Conservation (phyloP, 768 basidiomycete genomes). For the Lepiota brunneoincarnata region DNA sequence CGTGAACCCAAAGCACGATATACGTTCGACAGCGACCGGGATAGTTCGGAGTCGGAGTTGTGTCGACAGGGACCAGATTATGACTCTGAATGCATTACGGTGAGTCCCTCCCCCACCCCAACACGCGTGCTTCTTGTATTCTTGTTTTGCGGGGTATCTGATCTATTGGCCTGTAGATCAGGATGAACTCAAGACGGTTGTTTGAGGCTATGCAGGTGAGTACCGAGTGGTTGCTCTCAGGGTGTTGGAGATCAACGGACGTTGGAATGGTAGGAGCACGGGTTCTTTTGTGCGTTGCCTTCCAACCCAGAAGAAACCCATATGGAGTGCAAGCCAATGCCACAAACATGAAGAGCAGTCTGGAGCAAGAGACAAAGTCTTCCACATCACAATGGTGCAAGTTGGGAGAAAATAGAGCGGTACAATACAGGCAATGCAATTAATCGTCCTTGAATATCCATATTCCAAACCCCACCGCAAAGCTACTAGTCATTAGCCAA, state of each 20-base stretch:
- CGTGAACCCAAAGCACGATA: slow-evolving; percentile 48
- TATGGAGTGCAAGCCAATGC: slow-evolving; percentile 69
- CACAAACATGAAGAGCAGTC: slow-evolving; percentile 27
- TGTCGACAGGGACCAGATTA: slow-evolving; percentile 47
- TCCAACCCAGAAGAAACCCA: slow-evolving; percentile 63
- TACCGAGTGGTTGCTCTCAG: background rate
- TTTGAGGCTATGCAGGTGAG: slow-evolving; percentile 74
- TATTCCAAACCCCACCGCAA: background rate
- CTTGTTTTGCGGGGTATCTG: background rate
- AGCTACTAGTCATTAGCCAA: background rate
- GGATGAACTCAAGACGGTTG: slow-evolving; percentile 59
- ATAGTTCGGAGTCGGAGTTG: slow-evolving; percentile 53
- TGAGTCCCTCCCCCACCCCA: slow-evolving; percentile 28
- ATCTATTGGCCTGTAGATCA: slow-evolving; percentile 35
- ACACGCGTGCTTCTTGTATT: background rate
- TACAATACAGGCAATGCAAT: too few species aligned
- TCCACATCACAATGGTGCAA: background rate
- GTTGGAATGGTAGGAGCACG: slow-evolving; percentile 41
- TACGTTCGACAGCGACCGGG: slow-evolving; percentile 62
- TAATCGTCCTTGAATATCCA: background rate
- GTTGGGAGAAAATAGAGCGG: background rate
- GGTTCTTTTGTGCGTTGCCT: slow-evolving; percentile 69
- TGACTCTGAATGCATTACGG: slow-evolving; percentile 56
- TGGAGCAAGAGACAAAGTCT: background rate
- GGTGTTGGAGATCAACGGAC: background rate